Conservation (phyloP, 441 rosid species). For the Geranium incanum region DNA sequence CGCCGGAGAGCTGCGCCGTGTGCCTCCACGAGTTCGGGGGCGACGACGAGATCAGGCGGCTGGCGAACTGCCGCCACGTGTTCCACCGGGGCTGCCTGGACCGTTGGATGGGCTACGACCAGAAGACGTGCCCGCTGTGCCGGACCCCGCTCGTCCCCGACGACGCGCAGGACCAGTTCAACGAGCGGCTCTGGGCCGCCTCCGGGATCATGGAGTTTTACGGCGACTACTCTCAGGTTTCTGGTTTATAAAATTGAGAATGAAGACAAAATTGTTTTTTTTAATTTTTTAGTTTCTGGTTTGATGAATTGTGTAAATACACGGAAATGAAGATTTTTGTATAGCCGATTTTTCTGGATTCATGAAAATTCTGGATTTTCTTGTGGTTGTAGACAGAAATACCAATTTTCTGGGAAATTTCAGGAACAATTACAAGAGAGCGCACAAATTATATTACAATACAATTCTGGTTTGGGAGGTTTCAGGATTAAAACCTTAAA, state of each 20-base stretch:
- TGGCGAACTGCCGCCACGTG: constrained; percentile 68
- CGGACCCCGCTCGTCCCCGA: constrained; percentile 67
- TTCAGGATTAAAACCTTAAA: neutral
- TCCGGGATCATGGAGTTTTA: constrained; percentile 58
- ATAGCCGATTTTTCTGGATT: neutral
- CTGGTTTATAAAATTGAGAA: constrained; percentile 23
- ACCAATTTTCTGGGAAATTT: neutral
- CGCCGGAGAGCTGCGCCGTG: constrained; percentile 78
- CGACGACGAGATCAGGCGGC: constrained; percentile 63
- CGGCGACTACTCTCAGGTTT: constrained; percentile 38
- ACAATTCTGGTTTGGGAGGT: neutral
- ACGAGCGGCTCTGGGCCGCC: constrained; percentile 72
- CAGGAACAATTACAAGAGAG: too few relatives aligned
- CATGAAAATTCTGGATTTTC: neutral
- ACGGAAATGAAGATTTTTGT: neutral
- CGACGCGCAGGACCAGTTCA: constrained; percentile 57
- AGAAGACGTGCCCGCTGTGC: constrained; percentile 80
- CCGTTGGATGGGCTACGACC: constrained; percentile 88
- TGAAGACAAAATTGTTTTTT: too few relatives aligned
- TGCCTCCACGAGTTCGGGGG: constrained; percentile 70
- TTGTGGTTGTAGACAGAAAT: too few relatives aligned
- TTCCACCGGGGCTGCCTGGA: constrained; percentile 74
- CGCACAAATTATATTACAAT: too few relatives aligned
- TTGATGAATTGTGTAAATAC: constrained; percentile 17
- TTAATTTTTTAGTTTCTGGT: neutral